Evolutionary conservation across 306 rosid genomes (phyloP).

Genomic region (Corylus heterophylla): DNA sequence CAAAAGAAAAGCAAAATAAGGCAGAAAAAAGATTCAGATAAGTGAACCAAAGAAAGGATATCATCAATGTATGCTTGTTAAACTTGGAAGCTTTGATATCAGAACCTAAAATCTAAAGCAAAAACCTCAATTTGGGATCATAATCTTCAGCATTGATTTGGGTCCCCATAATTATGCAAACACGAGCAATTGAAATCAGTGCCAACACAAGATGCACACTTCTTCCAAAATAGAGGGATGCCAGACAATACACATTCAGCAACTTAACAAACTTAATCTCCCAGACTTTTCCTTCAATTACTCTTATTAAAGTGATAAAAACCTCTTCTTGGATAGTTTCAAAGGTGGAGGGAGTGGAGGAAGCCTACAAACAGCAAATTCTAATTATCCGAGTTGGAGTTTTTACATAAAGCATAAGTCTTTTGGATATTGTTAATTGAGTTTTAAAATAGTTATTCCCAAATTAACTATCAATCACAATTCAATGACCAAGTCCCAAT

Average conservation of each 20-base stretch:
- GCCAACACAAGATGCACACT: neutral
- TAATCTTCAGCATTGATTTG: neutral
- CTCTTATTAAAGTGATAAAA: neutral
- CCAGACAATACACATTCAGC: neutral
- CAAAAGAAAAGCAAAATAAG: neutral
- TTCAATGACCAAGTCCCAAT: too few species aligned
- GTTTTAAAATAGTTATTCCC: neutral
- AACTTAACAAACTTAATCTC: neutral
- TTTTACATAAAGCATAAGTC: neutral
- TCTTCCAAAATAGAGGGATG: neutral
- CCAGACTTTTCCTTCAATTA: neutral
- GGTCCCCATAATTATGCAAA: neutral
- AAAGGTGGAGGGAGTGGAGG: neutral
- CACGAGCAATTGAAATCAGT: neutral
- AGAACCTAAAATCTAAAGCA: neutral
- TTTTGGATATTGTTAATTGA: neutral
- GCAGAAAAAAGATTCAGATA: neutral
- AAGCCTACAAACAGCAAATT: neutral
- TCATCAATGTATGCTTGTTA: neutral
- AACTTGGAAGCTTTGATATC: neutral
- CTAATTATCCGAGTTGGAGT: neutral
- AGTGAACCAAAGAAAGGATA: slow-evolving; percentile 7
- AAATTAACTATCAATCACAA: too few species aligned
- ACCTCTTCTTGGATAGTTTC: neutral
- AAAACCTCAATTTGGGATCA: neutral